phyloP scores from a whole-genome alignment of 192 early-diverging fungal species.

The Funneliformis mosseae region DNA sequence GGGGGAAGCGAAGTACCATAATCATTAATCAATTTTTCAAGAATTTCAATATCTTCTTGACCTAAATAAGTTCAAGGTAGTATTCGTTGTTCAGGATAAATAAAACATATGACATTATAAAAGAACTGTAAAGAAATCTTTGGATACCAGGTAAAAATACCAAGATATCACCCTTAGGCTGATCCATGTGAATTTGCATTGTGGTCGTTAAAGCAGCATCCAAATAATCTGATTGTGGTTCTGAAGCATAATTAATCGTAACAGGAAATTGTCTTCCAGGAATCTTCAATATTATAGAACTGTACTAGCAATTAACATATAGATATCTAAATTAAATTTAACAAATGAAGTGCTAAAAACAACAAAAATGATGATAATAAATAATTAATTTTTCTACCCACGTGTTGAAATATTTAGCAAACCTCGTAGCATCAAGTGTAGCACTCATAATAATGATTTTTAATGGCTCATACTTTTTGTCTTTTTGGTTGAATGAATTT shows the following conservation, averaged over 20 bases:
- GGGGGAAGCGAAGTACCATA: conserved; percentile 65
- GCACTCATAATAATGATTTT: conserved; percentile 97
- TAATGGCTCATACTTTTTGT: conserved; percentile 56
- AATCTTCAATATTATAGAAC: conserved; percentile 81
- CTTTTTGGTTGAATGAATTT: conserved; percentile 45
- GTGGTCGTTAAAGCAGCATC: conserved; percentile 85
- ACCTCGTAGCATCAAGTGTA: conserved; percentile 92
- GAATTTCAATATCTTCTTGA: conserved; percentile 93
- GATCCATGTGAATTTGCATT: conserved; percentile 88
- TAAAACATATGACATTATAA: not conserved
- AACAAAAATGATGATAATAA: not conserved
- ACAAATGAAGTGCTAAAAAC: not conserved
- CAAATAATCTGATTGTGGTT: conserved; percentile 89
- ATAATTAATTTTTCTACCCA: conserved; percentile 35
- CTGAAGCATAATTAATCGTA: conserved; percentile 71
- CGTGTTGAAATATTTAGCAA: conserved; percentile 87
- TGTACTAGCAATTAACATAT: not conserved
- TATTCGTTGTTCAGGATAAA: not conserved
- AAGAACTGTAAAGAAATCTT: not conserved
- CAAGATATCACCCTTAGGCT: conserved; percentile 87
- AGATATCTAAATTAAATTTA: not conserved
- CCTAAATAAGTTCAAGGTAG: conserved; percentile 37
- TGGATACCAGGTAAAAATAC: conserved; percentile 83
- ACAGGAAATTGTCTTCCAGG: conserved; percentile 92
- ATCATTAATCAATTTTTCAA: conserved; percentile 82